phyloP scores from a whole-genome alignment of 257 asterid genomes.

The Ballota nigra region DNA sequence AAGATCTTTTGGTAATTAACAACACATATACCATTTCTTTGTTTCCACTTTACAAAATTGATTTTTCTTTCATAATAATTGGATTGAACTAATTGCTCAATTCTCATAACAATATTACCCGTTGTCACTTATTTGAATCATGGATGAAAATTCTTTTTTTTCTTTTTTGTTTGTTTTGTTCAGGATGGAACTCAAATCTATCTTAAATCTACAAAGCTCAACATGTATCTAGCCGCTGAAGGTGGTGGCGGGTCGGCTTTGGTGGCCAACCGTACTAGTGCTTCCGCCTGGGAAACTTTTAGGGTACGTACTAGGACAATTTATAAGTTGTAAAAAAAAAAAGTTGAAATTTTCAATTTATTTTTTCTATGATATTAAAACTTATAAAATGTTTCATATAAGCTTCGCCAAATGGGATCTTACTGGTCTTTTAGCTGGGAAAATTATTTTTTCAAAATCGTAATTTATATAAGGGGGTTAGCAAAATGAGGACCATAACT shows the following conservation, averaged over 20 bases:
- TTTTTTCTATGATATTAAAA: too few relatives aligned
- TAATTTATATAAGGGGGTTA: too few relatives aligned
- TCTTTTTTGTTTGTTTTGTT: too few relatives aligned
- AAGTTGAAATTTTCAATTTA: too few relatives aligned
- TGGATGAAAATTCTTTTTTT: background rate
- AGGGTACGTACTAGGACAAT: conserved; percentile 4
- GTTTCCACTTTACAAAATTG: background rate
- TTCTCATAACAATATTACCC: background rate
- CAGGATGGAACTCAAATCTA: conserved; percentile 38
- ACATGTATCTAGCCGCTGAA: conserved; percentile 30
- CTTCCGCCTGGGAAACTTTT: conserved; percentile 37
- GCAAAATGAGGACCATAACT: too few relatives aligned
- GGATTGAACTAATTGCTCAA: too few relatives aligned
- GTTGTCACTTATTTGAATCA: background rate
- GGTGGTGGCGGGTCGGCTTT: conserved; percentile 31
- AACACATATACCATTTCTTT: background rate
- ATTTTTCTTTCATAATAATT: too few relatives aligned
- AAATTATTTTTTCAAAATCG: too few relatives aligned
- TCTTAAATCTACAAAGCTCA: conserved; percentile 27
- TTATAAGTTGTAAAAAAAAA: too few relatives aligned
- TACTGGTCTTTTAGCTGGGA: too few relatives aligned
- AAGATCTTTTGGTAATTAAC: conserved; percentile 23
- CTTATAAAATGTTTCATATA: too few relatives aligned
- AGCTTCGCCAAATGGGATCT: too few relatives aligned
- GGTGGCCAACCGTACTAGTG: conserved; percentile 28